These are phyloP conservation scores for Eremomyces bilateralis DNA, from an alignment of 495 filamentous ascomycete species.

Conservation along the genomic window DNA sequence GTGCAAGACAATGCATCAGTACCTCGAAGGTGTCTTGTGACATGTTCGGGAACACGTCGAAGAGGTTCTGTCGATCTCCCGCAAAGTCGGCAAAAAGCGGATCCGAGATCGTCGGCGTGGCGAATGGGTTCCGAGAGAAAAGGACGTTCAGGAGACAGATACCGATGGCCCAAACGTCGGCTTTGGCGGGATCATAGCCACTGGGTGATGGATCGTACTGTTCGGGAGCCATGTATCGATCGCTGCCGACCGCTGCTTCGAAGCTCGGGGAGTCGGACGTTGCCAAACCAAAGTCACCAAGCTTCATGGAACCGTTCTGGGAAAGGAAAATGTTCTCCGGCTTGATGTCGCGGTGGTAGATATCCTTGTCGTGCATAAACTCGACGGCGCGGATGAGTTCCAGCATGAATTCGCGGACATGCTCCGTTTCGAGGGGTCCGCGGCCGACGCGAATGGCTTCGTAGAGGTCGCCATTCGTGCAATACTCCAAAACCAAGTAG, in stretches of 20 bases:
- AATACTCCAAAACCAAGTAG: conserved; percentile 90
- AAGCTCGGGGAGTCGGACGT: conserved; percentile 70
- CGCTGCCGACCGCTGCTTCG: conserved; percentile 83
- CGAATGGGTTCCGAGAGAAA: conserved; percentile 90
- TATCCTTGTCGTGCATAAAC: conserved; percentile 70
- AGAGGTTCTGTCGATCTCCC: conserved; percentile 77
- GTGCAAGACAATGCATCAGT: conserved; percentile 61
- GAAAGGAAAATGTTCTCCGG: conserved; percentile 96
- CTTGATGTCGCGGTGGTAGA: conserved; percentile 98
- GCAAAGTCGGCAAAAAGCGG: conserved; percentile 81
- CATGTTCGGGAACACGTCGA: conserved; percentile 97
- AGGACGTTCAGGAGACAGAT: conserved; percentile 90
- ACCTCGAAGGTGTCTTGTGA: conserved; percentile 94
- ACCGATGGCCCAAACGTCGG: conserved; percentile 91
- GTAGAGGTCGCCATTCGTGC: conserved; percentile 89
- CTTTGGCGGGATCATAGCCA: conserved; percentile 83
- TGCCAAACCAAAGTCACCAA: conserved; percentile 88
- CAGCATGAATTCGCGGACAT: conserved; percentile 92
- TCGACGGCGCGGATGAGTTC: conserved; percentile 78
- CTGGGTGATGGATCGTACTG: conserved; percentile 71
- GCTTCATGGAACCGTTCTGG: conserved; percentile 71
- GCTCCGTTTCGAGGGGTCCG: conserved; percentile 81
- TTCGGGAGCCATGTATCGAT: conserved; percentile 97
- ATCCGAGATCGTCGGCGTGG: conserved; percentile 64
- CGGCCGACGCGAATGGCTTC: conserved; percentile 79